Evolutionary conservation across 768 basidiomycete species (phyloP).

Genomic region (Ramaria sp.): DNA sequence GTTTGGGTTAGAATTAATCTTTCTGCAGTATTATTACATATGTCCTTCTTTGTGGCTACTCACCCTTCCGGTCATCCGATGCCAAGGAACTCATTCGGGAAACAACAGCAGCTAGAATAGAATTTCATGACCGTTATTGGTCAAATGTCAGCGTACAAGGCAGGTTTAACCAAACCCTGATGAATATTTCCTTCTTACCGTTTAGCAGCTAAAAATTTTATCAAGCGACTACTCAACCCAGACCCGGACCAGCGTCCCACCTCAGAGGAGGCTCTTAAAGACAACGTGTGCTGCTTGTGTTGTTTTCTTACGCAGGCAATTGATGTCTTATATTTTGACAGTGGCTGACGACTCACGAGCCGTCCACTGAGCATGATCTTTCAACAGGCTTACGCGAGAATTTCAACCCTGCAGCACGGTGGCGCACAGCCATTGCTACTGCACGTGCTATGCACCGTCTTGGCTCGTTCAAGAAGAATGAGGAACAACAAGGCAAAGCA

Average conservation of each 20-base stretch:
- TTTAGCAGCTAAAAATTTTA: constrained; percentile 70
- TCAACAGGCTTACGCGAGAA: constrained; percentile 62
- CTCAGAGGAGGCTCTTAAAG: constrained; percentile 54
- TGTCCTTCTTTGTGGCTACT: constrained; percentile 89
- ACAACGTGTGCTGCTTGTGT: constrained; percentile 38
- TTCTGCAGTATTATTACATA: constrained; percentile 77
- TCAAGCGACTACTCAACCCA: constrained; percentile 55
- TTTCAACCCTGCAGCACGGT: constrained; percentile 66
- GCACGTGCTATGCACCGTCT: constrained; percentile 28
- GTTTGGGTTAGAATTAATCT: background rate
- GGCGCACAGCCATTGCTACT: constrained; percentile 57
- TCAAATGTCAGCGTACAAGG: constrained; percentile 75
- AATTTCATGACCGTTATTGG: constrained; percentile 95
- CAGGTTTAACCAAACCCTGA: constrained; percentile 19
- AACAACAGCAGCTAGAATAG: constrained; percentile 74
- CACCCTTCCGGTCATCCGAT: constrained; percentile 85
- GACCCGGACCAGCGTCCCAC: constrained; percentile 66
- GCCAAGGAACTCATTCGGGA: constrained; percentile 64
- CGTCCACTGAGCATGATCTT: constrained; percentile 68
- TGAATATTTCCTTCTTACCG: background rate
- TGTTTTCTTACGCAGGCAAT: background rate
- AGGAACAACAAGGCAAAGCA: background rate
- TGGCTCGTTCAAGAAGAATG: background rate
- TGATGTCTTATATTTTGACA: constrained; percentile 18
- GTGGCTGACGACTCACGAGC: constrained; percentile 65